Base-by-base conservation (phyloP, 1,284 basidiomycete genomes). In the Baeospora myosura region DNA sequence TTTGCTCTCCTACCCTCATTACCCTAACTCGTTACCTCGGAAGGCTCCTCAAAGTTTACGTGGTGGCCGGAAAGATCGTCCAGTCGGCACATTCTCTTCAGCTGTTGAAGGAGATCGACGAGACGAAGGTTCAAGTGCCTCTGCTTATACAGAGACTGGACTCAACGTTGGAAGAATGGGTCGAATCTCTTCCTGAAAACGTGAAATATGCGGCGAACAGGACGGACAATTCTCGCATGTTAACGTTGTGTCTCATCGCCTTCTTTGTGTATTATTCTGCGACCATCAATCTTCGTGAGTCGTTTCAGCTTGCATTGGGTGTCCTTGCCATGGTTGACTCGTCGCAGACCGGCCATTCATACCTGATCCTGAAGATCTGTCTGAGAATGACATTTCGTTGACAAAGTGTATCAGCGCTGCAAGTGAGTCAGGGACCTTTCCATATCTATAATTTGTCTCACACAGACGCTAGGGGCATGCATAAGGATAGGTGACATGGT, bases 251-350 rank as follows among this genome's bases (percentile, higher is more conserved):
- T 40, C 26, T 49, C 36, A 52, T 47, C 34, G 44, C 51, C 12
- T 51, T 46, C 25, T 51, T 52, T 32, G 48, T 52, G 16, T 52
- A 52, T 31, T 46, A 52, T 32, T 49, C 49, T 25, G 40, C 49
- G 12, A 51, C 49, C 12, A 52, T 52, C 18, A 51, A 47, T 41
- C 44, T 52, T 16, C 49, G 51, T 52, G 29, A 24, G 51, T 51
- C 8, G 14, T 40, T 37, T 22, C 25, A 17, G 30, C 20, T 20
- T 16, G 33, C 21, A 17, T 34, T 34, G 33, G 21, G 10, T n/a
- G n/a, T n/a, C n/a, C 11, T 16, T 34, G 18, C 33, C 8, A 14
- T 11, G 18, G 11, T 34, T 41, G 21, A 16, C 14, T 14, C 18
- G 14, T 5, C 22, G 1, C 35, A 52, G 51, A 52, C 40, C 51